Conservation (phyloP, 2,329 filamentous ascomycete species). For the Coniochaeta hoffmannii region DNA sequence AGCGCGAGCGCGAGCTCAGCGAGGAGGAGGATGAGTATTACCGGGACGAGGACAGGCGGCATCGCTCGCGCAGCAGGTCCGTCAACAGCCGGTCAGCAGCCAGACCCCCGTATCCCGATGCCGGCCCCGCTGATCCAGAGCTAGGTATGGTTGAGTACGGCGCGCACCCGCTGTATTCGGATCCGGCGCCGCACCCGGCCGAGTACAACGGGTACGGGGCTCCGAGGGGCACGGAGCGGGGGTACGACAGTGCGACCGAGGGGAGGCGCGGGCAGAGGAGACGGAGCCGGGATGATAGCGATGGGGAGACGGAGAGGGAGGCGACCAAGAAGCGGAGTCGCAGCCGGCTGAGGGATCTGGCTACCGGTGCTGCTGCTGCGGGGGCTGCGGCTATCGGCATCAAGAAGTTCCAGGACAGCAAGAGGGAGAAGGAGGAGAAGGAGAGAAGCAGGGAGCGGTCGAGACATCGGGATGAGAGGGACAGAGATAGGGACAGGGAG, state of each 20-base stretch:
- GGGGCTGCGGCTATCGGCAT: slow-evolving; percentile 57
- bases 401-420: slow-evolving; percentile 48
- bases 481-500: slow-evolving; percentile 19
- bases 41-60: slow-evolving; percentile 25
- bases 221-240: slow-evolving; percentile 9
- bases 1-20: slow-evolving; percentile 26
- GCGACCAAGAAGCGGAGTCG: slow-evolving; percentile 41
- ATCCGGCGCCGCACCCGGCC: slow-evolving; percentile 23
- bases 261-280: slow-evolving; percentile 28
- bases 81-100: slow-evolving; percentile 26
- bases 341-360: slow-evolving; percentile 47
- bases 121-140: slow-evolving; percentile 50
- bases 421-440: slow-evolving; percentile 30
- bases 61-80: slow-evolving; percentile 25
- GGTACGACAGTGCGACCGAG: slow-evolving; percentile 42
- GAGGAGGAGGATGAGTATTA: slow-evolving; percentile 21
- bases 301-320: slow-evolving; percentile 15
- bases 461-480: slow-evolving; percentile 25
- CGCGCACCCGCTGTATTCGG: slow-evolving; percentile 43
- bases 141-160: slow-evolving; percentile 65
- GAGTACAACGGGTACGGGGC: slow-evolving; percentile 19
- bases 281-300: slow-evolving; percentile 15
- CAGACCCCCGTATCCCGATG: slow-evolving; percentile 35
- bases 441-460: slow-evolving; percentile 25
- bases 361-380: slow-evolving; percentile 45